phyloP scores from a whole-genome alignment of 352 stramenopile species.

The Pythium oligandrum region DNA sequence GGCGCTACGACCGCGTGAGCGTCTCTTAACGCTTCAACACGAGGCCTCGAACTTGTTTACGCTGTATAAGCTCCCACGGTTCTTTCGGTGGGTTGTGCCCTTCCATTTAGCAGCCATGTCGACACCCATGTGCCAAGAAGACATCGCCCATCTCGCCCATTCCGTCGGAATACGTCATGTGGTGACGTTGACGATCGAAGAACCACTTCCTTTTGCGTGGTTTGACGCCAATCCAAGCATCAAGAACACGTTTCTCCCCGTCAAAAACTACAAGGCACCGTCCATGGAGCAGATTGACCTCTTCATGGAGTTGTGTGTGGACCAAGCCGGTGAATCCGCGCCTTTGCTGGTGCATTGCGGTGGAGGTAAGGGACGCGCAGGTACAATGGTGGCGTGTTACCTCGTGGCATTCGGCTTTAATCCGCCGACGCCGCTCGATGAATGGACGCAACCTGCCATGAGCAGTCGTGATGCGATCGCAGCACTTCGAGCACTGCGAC shows the following conservation, averaged over 20 bases:
- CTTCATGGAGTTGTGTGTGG: slow-evolving; percentile 37
- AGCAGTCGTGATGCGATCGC: slow-evolving; percentile 35
- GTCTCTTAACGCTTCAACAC: slow-evolving; percentile 6
- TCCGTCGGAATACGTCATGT: slow-evolving; percentile 14
- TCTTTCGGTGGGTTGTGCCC: slow-evolving; percentile 26
- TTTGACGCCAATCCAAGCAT: slow-evolving; percentile 19
- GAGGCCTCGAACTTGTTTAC: not conserved
- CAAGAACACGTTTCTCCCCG: slow-evolving; percentile 35
- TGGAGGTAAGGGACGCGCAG: slow-evolving; percentile 55
- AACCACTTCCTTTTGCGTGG: slow-evolving; percentile 19
- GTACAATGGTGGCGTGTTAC: slow-evolving; percentile 65
- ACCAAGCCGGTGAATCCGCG: not conserved
- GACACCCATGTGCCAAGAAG: slow-evolving; percentile 16
- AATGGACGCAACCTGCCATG: slow-evolving; percentile 43
- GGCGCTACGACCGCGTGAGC: slow-evolving; percentile 11
- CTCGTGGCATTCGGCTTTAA: slow-evolving; percentile 56
- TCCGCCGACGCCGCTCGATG: slow-evolving; percentile 15
- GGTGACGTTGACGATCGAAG: slow-evolving; percentile 22
- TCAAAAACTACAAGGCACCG: slow-evolving; percentile 52
- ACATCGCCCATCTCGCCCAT: slow-evolving; percentile 16
- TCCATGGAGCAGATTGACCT: slow-evolving; percentile 52
- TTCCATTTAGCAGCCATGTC: slow-evolving; percentile 26
- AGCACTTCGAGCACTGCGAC: slow-evolving; percentile 33
- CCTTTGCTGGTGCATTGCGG: slow-evolving; percentile 62
- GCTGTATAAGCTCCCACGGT: slow-evolving; percentile 18